phyloP scores from a whole-genome alignment of 768 basidiomycete genomes.

The Hydnomerulius pinastri region DNA sequence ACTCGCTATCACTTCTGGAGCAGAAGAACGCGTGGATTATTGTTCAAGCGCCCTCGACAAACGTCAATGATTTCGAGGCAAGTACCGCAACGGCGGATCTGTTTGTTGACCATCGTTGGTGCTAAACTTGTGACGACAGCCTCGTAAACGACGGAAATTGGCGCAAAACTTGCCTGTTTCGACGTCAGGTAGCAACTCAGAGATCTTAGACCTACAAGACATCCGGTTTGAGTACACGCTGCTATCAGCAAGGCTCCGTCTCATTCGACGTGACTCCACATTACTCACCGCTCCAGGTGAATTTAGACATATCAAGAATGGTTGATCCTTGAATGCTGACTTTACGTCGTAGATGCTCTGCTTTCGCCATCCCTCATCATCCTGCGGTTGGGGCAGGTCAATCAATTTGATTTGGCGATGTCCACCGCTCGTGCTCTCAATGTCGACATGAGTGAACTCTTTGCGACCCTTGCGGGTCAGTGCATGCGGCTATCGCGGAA shows the following conservation, averaged over 20 bases:
- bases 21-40: slow-evolving; percentile 82
- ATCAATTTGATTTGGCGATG: slow-evolving; percentile 80
- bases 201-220: slow-evolving; percentile 79
- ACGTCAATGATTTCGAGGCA: slow-evolving; percentile 48
- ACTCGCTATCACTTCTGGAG: slow-evolving; percentile 83
- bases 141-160: slow-evolving; percentile 70
- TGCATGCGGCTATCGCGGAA: slow-evolving; percentile 76
- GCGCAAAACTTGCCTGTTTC: slow-evolving; percentile 78
- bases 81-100: slow-evolving; percentile 23
- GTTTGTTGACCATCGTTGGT: slow-evolving; percentile 16
- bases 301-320: slow-evolving; percentile 21
- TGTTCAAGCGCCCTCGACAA: slow-evolving; percentile 55
- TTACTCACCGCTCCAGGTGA: slow-evolving; percentile 66
- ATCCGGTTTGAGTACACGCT: slow-evolving; percentile 78
- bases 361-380: slow-evolving; percentile 67
- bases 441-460: slow-evolving; percentile 87
- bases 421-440: slow-evolving; percentile 70
- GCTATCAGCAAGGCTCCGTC: slow-evolving; percentile 74
- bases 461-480: slow-evolving; percentile 72
- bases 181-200: slow-evolving; percentile 62
- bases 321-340: slow-evolving; percentile 16
- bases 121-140: slow-evolving; percentile 39
- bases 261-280: slow-evolving; percentile 66
- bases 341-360: slow-evolving; percentile 47
- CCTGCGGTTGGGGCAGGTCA: slow-evolving; percentile 73